Percentiles rank a stretch among this genome's conserved stretches.
Conservation (phyloP, 2,329 filamentous ascomycete species). For the Pyricularia sp. region DNA sequence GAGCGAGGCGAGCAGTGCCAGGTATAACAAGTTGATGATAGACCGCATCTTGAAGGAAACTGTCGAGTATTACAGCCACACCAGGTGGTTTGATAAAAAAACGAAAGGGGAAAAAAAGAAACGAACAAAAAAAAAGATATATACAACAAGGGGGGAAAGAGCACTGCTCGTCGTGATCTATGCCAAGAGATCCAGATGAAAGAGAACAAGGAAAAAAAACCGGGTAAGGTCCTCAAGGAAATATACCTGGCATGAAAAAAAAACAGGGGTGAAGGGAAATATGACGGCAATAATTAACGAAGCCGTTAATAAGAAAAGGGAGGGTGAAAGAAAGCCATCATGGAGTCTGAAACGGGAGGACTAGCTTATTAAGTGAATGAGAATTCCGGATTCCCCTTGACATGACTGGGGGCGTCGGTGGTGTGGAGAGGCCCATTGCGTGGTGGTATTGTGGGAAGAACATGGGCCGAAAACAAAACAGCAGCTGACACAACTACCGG, state of each 20-base stretch:
- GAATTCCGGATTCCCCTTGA: neutral
- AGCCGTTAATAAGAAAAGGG: neutral
- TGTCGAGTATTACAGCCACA: slow-evolving; percentile 11
- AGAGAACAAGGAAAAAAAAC: neutral
- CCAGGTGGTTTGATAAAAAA: slow-evolving; percentile 14
- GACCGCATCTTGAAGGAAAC: neutral
- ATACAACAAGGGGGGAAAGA: slow-evolving; percentile 2
- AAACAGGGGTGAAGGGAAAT: neutral
- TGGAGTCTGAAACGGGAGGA: neutral
- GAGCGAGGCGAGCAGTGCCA: slow-evolving; percentile 37
- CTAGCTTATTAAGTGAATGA: slow-evolving; percentile 1
- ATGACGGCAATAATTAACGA: neutral
- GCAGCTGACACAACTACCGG: slow-evolving; percentile 1
- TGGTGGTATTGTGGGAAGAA: neutral
- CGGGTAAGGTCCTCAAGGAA: neutral
- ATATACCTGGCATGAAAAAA: neutral
- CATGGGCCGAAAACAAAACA: slow-evolving; percentile 1
- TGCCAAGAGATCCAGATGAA: slow-evolving; percentile 1
- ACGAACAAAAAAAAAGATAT: slow-evolving; percentile 3
- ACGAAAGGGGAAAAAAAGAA: neutral
- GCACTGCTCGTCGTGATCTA: slow-evolving; percentile 3
- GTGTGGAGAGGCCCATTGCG: neutral
- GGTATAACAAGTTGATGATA: slow-evolving; percentile 20
- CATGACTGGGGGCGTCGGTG: neutral
- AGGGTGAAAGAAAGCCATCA: neutral